Evolutionary conservation across 1,284 basidiomycete species (phyloP), one percentile per base, ranked within the genome.

Genomic region (Ustilago nuda): DNA sequence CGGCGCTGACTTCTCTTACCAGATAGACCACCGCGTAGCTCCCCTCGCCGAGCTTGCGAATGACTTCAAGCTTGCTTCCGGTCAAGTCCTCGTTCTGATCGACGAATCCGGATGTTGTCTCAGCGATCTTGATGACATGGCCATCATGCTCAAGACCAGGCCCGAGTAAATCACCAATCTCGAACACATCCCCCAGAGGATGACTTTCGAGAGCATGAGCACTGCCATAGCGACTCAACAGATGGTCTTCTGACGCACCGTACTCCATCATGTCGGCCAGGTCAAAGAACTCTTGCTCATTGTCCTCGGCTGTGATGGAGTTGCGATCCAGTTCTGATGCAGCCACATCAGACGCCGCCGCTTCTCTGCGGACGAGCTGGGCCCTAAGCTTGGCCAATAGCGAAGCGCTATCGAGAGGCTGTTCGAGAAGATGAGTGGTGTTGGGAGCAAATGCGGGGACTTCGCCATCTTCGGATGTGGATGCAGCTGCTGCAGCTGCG

Each of bases 11-110:
- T 48, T 85, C 83, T 35, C 74, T 70, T 41, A 83, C 84, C 2
- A 85, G 73, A 41, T 85, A 85, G 48, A 85, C 84, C 12, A 81
- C 77, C 3, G 84, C 84, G 54, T 85, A 85, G 68, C 83, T 85
- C 17, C 84, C 84, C 51, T 80, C 79, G 11, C 84, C 84, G 2
- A 85, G 73, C 55, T 83, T 82, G 37, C 78, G 70, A 15, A 84
- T 66, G 32, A 85, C 78, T 56, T 85, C 78, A 23, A 85, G 66
- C 53, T 80, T 70, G 45, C 70, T 80, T 27, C 80, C 72, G 0
- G 74, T 72, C 9, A 72, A 45, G 35, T 81, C 77, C 4, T 62
- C 62, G 33, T 82, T 73, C 65, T 83, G 82, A n/a, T 75, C 82
- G 4, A 68, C 74, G 53, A 85, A 82, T 4, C 82, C 84, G 2